Conservation (phyloP, 2,329 filamentous ascomycete genomes). For the Colletotrichum simmondsii region DNA sequence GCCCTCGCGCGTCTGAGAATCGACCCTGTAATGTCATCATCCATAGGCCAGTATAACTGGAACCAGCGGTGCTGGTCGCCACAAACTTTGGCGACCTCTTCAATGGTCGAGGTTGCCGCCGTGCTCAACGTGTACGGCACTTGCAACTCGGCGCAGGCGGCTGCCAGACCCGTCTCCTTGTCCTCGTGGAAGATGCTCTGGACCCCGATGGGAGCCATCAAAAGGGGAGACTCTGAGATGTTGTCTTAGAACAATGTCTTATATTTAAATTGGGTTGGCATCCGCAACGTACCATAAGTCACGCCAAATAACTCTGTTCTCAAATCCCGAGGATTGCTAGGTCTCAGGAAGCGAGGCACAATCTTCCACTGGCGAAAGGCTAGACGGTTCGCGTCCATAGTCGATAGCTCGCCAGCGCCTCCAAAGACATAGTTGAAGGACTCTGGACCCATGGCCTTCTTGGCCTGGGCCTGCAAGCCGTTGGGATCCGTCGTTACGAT, state of each 20-base stretch:
- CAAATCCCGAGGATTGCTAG: slow-evolving; percentile 58
- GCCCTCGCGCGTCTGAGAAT: slow-evolving; percentile 70
- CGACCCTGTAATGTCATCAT: slow-evolving; percentile 73
- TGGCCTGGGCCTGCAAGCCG: slow-evolving; percentile 65
- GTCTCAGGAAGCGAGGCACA: slow-evolving; percentile 62
- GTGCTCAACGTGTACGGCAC: slow-evolving; percentile 77
- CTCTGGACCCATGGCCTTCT: slow-evolving; percentile 55
- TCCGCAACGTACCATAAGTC: slow-evolving; percentile 50
- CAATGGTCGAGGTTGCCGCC: slow-evolving; percentile 70
- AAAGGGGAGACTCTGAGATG: slow-evolving; percentile 56
- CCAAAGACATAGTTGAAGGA: slow-evolving; percentile 71
- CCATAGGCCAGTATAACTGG: slow-evolving; percentile 79
- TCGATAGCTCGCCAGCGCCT: slow-evolving; percentile 70
- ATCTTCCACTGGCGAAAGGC: slow-evolving; percentile 66
- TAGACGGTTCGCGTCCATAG: slow-evolving; percentile 68
- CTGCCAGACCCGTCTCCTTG: slow-evolving; percentile 71
- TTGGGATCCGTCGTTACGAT: slow-evolving; percentile 69
- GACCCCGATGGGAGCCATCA: slow-evolving; percentile 77
- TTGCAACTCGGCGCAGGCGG: slow-evolving; percentile 68
- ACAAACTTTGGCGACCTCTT: slow-evolving; percentile 71
- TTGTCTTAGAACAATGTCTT: neutral
- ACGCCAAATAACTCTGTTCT: slow-evolving; percentile 63
- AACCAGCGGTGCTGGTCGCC: slow-evolving; percentile 73
- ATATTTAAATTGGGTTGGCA: neutral
- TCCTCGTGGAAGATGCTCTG: slow-evolving; percentile 75